Base-by-base conservation (phyloP, 2,329 filamentous ascomycete genomes). In the Herpomyces periplanetae region DNA sequence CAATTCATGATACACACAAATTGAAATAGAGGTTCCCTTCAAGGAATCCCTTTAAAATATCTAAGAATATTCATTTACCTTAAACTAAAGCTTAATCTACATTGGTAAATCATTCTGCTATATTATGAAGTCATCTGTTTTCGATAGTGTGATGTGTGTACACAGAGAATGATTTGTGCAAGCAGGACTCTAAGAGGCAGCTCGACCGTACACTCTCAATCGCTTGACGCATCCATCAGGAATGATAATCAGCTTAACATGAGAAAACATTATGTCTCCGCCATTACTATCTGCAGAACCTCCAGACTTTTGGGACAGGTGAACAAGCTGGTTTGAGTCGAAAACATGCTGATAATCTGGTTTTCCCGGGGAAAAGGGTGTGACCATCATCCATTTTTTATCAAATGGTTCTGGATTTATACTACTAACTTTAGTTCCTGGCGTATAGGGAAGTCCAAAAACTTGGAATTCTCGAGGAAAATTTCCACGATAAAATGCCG, bases 151-250 rank as follows among this genome's bases (percentile, higher is more conserved):
- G n/a, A n/a, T n/a, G n/a, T n/a, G n/a, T n/a, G n/a, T n/a, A n/a
- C n/a, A n/a, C n/a, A n/a, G n/a, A n/a, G n/a, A n/a, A n/a, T n/a
- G n/a, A n/a, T n/a, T n/a, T n/a, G n/a, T n/a, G n/a, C n/a, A n/a
- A n/a, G n/a, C n/a, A n/a, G n/a, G n/a, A n/a, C n/a, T n/a, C n/a
- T n/a, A n/a, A n/a, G n/a, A n/a, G n/a, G n/a, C n/a, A n/a, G n/a
- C n/a, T n/a, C n/a, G n/a, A n/a, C n/a, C n/a, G n/a, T n/a, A 58
- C 2, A 75, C 55, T 17, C 69, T 53, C 27, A 88, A 50, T 26
- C 73, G 47, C 53, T 85, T 87, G 2, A 88, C 64, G 10, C 75
- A 73, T 13, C 75, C 73, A 37, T 91, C 73, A 0, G 75, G 75
- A 28, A 87, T 68, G 34, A 88, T 80, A 13, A 68, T 64, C 34